Conservation (phyloP, 257 asterid species). For the Solanum bulbocastanum region DNA sequence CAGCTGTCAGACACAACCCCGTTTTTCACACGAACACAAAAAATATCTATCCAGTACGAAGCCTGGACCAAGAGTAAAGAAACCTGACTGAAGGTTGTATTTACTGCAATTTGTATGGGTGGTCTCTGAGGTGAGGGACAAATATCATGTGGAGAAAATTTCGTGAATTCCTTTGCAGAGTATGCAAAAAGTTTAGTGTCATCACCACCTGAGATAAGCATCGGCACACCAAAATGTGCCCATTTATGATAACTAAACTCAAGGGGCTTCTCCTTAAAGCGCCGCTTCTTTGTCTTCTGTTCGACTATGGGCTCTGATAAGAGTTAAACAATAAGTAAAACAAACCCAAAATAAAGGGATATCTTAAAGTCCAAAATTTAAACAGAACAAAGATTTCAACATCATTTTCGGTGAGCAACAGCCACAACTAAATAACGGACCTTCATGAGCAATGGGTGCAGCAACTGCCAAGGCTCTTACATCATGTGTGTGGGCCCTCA, state of each 20-base stretch:
- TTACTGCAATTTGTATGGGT: constrained; percentile 54
- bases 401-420: background rate
- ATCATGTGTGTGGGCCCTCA: constrained; percentile 90
- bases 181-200: constrained; percentile 78
- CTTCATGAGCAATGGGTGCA: constrained; percentile 83
- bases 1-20: constrained; percentile 30
- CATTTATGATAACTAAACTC: constrained; percentile 83
- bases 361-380: background rate
- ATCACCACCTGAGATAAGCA: constrained; percentile 94
- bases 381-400: background rate
- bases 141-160: constrained; percentile 76
- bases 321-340: background rate
- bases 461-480: constrained; percentile 85
- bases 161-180: constrained; percentile 71
- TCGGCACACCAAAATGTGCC: constrained; percentile 95
- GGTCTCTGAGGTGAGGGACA: constrained; percentile 83
- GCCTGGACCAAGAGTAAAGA: constrained; percentile 65
- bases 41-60: constrained; percentile 51
- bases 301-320: constrained; percentile 43
- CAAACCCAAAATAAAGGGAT: background rate
- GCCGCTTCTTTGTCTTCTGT: constrained; percentile 39
- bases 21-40: constrained; percentile 34
- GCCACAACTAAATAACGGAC: constrained; percentile 12
- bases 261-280: constrained; percentile 43
- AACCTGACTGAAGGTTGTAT: constrained; percentile 31